Evolutionary conservation across 2,329 filamentous ascomycete species (phyloP), one percentile per base, ranked within the genome.

Genomic region (Pezicula neosporulosa): DNA sequence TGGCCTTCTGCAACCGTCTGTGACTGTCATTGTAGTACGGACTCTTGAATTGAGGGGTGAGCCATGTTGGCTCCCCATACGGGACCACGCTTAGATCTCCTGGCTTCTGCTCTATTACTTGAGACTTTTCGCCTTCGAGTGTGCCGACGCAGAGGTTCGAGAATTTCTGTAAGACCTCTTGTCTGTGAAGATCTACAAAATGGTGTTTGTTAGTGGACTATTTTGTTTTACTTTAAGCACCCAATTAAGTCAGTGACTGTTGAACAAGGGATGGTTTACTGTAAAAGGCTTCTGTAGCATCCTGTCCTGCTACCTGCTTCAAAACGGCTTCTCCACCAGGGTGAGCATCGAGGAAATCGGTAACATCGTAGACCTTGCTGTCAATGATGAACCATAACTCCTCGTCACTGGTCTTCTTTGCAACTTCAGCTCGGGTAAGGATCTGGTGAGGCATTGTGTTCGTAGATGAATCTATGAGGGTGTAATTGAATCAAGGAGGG

Each of bases 81-180:
- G 90, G 91, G 0, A 96, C 88, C 18, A 76, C 69, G 63, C 83
- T 89, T 33, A 95, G 76, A 60, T 89, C 88, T 59, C 90, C 90
- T 9, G 82, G 75, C 63, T 83, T 71, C 1, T 81, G 83, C 18
- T 83, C 82, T 56, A 91, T 77, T 60, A 94, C 82, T 65, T 90
- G 82, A 18, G 89, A 79, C 63, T 78, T 85, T 74, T 96, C 89
- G 69, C 83, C 87, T 59, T 83, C 74, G 65, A 96, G 69, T 13
- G 82, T 88, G 63, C 90, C 90, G 61, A 96, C 80, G 69, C 82
- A 86, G 16, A 96, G 79, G 62, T 81, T 77, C 44, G 78, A 72
- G 76, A 95, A 95, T 68, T 91, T 91, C 54, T 84, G 75, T 10
- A 96, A 79, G n/a, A 95, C 89, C 70, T 96, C 90, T 61, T 96